These are phyloP conservation scores for Hypericum androsaemum DNA, from an alignment of 345 rosid species.

Conservation along the genomic window DNA sequence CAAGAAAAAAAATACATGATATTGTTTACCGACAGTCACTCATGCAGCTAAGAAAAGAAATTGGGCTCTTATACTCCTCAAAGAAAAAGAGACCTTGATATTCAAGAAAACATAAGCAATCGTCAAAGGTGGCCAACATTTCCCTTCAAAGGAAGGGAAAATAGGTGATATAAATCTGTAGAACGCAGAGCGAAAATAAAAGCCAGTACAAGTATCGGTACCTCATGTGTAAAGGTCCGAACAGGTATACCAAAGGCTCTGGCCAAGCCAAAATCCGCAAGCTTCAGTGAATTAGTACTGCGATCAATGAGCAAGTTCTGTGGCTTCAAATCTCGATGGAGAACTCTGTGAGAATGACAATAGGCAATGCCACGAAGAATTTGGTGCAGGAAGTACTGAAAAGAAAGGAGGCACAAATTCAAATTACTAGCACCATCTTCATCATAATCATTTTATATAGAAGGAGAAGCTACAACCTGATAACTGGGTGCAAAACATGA, in stretches of 20 bases:
- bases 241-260: conserved; percentile 98
- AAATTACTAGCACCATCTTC: neutral
- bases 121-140: too few species aligned
- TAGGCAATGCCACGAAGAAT: conserved; percentile 94
- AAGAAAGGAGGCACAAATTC: neutral
- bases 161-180: too few species aligned
- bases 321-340: conserved; percentile 95
- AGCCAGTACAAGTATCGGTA: conserved; percentile 8
- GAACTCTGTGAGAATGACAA: conserved; percentile 99
- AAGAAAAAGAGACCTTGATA: too few species aligned
- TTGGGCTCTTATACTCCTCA: too few species aligned
- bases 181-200: neutral
- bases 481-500: too few species aligned
- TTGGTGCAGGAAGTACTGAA: conserved; percentile 90
- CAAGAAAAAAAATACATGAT: too few species aligned
- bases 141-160: too few species aligned
- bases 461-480: too few species aligned
- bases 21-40: too few species aligned
- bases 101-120: too few species aligned
- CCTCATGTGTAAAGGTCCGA: conserved; percentile 99
- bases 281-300: conserved; percentile 78
- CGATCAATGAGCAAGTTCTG: conserved; percentile 95
- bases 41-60: too few species aligned
- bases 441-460: too few species aligned
- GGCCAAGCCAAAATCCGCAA: conserved; percentile 97